Base-by-base conservation (phyloP, 441 rosid species). In the Adansonia rubrostipa region DNA sequence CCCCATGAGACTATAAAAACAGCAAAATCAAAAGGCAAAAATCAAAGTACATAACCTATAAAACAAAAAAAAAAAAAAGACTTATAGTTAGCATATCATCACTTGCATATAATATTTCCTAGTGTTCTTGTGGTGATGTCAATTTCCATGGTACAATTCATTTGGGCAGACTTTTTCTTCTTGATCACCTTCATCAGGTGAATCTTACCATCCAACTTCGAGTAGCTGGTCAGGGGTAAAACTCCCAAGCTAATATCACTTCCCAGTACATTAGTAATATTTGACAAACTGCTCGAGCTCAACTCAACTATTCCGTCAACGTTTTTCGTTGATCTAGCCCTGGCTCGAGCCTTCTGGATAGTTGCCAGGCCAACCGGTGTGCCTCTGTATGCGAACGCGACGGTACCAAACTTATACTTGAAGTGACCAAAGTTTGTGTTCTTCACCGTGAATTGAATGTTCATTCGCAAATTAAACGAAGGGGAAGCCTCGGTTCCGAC, bases 351-450 rank as follows among this genome's bases (percentile, higher is more conserved):
- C 22, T 51, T 79, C 9, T 65, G 19, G 33, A 82, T 42, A 53
- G 0, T 76, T 2, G 48, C 80, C 22, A 7, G 5, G 8, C 85
- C 85, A 50, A 82, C 85, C 57, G 36, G 22, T 40, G 14, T 51
- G 14, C 78, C 82, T 45, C 80, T 65, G 54, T 82, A 82, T 15
- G 20, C 47, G n/a, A 82, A 72, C 13, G 78, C 79, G 8, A 79
- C 78, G 2, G 0, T 76, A 33, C 78, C 66, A 11, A 0, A 69
- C 44, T 66, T 72, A 45, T 76, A 79, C 75, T 79, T 79, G 28
- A 76, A 82, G 54, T 76, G 76, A 28, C 85, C 85, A 13, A 79
- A 79, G 22, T 82, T 79, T 2, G 78, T 72, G 78, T 82, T 82
- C 53, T 82, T 82, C 0, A 82, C 78, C 4, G 47, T 68, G 51